Evolutionary conservation across 2,329 filamentous ascomycete species (phyloP).

Genomic region (Rutstroemia sp.): DNA sequence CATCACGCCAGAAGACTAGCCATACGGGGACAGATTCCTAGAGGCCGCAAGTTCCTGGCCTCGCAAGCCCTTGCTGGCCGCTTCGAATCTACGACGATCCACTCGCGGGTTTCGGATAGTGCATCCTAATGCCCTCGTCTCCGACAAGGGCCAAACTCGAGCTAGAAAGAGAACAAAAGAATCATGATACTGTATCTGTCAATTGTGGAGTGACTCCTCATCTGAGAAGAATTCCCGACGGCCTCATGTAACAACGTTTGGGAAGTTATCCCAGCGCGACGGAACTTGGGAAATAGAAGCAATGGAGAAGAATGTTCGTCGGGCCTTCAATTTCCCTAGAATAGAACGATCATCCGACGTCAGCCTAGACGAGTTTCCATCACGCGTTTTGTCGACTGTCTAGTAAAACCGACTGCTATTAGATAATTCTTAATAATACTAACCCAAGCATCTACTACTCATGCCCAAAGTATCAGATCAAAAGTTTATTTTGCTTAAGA

Average conservation of each 20-base stretch:
- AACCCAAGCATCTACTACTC: no score
- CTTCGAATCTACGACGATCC: slow-evolving; percentile 10
- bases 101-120: slow-evolving; percentile 10
- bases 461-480: not conserved
- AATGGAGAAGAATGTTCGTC: not conserved
- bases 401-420: not conserved
- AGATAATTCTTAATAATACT: not conserved
- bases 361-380: no score
- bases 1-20: slow-evolving; percentile 5
- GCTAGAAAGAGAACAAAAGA: not conserved
- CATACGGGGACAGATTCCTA: slow-evolving; percentile 1
- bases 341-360: no score
- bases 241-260: not conserved
- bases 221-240: not conserved
- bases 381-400: no score
- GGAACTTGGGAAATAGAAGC: slow-evolving; percentile 1
- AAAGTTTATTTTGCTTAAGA: no score
- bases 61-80: not conserved
- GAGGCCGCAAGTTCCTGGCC: slow-evolving; percentile 1
- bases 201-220: slow-evolving; percentile 3
- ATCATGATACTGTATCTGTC: not conserved
- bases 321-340: no score
- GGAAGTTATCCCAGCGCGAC: slow-evolving; percentile 1
- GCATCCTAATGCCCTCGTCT: slow-evolving; percentile 7
- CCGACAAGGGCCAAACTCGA: not conserved